These are phyloP conservation scores for Jimgerdemannia flammicorona DNA, from an alignment of 192 early-diverging fungal species.

Conservation along the genomic window DNA sequence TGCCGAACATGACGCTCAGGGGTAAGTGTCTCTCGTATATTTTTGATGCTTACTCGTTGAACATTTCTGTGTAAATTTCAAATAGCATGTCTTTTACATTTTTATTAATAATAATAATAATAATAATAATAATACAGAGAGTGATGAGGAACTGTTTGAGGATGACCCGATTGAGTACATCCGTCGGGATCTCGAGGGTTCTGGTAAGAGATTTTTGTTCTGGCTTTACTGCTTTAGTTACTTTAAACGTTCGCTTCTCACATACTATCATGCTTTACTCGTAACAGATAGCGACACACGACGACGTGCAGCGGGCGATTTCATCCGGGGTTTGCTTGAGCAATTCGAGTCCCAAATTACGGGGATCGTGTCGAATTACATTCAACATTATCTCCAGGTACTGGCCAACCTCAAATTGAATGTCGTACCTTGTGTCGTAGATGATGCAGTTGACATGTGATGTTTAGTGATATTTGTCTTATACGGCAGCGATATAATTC, in stretches of 20 bases:
- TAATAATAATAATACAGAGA: slow-evolving; percentile 29
- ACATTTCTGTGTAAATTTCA: no score
- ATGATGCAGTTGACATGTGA: neutral
- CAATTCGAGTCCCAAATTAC: slow-evolving; percentile 86
- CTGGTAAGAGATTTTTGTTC: slow-evolving; percentile 35
- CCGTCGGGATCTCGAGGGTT: slow-evolving; percentile 87
- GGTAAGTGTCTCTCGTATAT: neutral
- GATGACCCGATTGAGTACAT: slow-evolving; percentile 97
- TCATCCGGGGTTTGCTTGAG: slow-evolving; percentile 89
- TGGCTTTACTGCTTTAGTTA: neutral
- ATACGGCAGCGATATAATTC: slow-evolving; percentile 57
- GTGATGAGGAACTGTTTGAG: slow-evolving; percentile 94
- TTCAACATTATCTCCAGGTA: slow-evolving; percentile 60
- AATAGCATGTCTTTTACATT: no score
- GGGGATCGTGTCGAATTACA: slow-evolving; percentile 73
- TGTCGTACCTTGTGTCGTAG: neutral
- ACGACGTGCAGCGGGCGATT: slow-evolving; percentile 85
- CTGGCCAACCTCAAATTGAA: neutral
- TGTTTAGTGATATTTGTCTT: slow-evolving; percentile 11
- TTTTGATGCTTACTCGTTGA: no score
- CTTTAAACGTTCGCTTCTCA: neutral
- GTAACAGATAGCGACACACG: slow-evolving; percentile 80
- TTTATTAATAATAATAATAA: no score
- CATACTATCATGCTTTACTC: neutral
- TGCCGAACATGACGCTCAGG: slow-evolving; percentile 76